These are phyloP conservation scores for Cantharellus cinnabarinus DNA, from an alignment of 768 basidiomycete species.

Conservation along the genomic window DNA sequence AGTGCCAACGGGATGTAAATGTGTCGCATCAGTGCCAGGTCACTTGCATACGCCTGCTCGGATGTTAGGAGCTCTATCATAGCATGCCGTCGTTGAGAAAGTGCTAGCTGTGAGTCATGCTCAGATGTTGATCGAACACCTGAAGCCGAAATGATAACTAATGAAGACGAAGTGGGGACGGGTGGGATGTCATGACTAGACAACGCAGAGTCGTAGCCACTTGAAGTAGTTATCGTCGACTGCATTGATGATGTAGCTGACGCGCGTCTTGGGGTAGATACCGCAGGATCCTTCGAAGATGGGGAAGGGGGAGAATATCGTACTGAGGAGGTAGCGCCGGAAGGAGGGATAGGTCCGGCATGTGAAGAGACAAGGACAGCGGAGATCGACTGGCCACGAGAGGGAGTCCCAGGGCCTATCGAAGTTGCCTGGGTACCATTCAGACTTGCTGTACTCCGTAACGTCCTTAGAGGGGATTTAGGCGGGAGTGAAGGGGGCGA, in stretches of 20 bases:
- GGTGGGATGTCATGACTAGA: too few relatives aligned
- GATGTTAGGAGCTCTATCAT: conserved; percentile 58
- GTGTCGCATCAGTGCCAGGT: conserved; percentile 56
- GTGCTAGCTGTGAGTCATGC: background rate
- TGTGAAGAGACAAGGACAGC: background rate
- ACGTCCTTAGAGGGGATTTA: background rate
- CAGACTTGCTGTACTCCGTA: background rate
- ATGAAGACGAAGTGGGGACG: background rate
- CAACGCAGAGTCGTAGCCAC: too few relatives aligned
- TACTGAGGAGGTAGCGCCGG: background rate
- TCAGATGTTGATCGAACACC: background rate
- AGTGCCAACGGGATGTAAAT: conserved; percentile 62
- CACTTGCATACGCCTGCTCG: conserved; percentile 67
- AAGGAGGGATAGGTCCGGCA: background rate
- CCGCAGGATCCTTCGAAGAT: background rate
- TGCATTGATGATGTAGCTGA: background rate
- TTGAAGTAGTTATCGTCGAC: background rate
- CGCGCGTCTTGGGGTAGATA: background rate
- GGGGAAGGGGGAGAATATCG: background rate
- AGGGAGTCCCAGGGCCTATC: background rate
- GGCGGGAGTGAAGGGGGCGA: background rate
- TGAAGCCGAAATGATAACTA: background rate
- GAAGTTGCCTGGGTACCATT: background rate
- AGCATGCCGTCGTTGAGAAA: conserved; percentile 42
- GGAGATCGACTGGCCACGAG: background rate